Base-by-base conservation (phyloP, 805 yeast species). In the Candida maris region DNA sequence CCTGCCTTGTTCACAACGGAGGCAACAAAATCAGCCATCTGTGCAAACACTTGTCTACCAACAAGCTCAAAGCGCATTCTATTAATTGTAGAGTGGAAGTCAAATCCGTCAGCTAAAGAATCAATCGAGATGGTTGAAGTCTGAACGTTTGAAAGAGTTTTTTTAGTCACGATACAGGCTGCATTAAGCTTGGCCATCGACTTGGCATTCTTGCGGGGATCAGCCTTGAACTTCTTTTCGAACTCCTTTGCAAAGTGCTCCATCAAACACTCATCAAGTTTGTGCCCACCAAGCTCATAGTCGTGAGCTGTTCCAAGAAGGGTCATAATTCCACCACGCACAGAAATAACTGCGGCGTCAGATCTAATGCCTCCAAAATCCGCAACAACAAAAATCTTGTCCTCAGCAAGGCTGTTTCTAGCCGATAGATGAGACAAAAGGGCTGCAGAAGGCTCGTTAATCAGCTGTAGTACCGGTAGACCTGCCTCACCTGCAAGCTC, bases 361-460 rank as follows among this genome's bases (percentile, higher is more conserved):
- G 95, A 81, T 67, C 97, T 77, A 51, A 88, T 74, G 58, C 96
- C 97, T 62, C 98, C 98, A 55, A 93, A 85, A 65, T 93, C 98
- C 37, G 95, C 94, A 50, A 93, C 96, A 33, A 87, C 94, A 56
- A 81, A 81, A 42, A 85, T 64, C 70, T 82, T 82, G 65, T 87
- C 95, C 48, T 77, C 65, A 38, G 53, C 52, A 44, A 73, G 61
- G 37, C 67, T 63, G 45, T 73, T 77, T 30, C 75, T 68, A 38
- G 70, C 61, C 27, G 75, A 65, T 41, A 78, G 68, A 57, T 89
- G 91, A 4, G 97, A 87, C 49, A 93, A 71, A 46, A 93, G 69
- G 33, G 97, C 95, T 42, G 97, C 85, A 41, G 87, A 71, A 49
- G 96, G 96, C 70, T 93, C 98, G 61, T 81, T 81, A 58, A 93